phyloP scores from a whole-genome alignment of 2,329 filamentous ascomycete species.

The Helminthosporium solani region DNA sequence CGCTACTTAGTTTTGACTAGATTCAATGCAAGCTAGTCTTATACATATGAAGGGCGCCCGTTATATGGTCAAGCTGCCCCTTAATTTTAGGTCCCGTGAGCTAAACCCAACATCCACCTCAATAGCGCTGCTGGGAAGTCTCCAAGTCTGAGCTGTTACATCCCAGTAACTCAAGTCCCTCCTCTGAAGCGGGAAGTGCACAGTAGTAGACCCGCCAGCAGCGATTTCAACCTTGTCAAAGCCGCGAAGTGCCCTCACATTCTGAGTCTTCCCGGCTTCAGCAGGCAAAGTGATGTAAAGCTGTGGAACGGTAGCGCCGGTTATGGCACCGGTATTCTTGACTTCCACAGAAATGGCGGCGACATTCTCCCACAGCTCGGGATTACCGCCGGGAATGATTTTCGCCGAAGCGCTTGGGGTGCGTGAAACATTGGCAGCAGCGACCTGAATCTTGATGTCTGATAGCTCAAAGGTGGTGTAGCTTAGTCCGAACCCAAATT shows the following conservation, averaged over 20 bases:
- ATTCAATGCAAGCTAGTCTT: too few relatives aligned
- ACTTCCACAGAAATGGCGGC: slow-evolving; percentile 51
- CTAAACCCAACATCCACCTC: slow-evolving; percentile 30
- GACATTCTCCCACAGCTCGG: slow-evolving; percentile 56
- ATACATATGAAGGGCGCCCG: too few relatives aligned
- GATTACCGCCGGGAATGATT: slow-evolving; percentile 52
- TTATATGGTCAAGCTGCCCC: slow-evolving; percentile 1
- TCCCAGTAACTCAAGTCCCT: slow-evolving; percentile 55
- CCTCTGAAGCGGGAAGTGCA: slow-evolving; percentile 51
- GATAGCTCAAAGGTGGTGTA: slow-evolving; percentile 42
- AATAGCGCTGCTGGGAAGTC: slow-evolving; percentile 27
- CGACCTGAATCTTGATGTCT: slow-evolving; percentile 16
- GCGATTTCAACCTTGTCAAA: slow-evolving; percentile 54
- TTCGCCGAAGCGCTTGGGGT: slow-evolving; percentile 17
- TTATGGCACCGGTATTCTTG: slow-evolving; percentile 52
- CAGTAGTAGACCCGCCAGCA: slow-evolving; percentile 43
- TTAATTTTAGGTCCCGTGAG: slow-evolving; percentile 22
- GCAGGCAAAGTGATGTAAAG: slow-evolving; percentile 55
- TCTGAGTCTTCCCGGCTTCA: slow-evolving; percentile 41
- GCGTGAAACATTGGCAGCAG: slow-evolving; percentile 13
- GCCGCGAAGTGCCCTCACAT: slow-evolving; percentile 44
- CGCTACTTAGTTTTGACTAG: too few relatives aligned
- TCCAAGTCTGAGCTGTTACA: slow-evolving; percentile 47
- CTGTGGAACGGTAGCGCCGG: slow-evolving; percentile 56
- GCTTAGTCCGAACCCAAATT: slow-evolving; percentile 42